These are phyloP conservation scores for Triglochin maritima DNA, from an alignment of 106 monocot species.

Conservation along the genomic window DNA sequence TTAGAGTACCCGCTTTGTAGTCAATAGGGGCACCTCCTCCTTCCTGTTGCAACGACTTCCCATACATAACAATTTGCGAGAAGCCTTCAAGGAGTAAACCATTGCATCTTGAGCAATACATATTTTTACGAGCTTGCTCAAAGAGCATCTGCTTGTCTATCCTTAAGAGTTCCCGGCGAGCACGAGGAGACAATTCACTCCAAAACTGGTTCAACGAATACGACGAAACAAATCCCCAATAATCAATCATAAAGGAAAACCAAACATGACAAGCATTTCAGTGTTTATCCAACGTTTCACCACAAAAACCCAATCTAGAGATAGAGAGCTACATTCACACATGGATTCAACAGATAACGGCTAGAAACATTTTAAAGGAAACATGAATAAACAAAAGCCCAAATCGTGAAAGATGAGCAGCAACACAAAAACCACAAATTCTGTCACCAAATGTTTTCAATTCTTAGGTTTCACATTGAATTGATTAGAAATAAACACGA, in stretches of 20 bases:
- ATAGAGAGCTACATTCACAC: neutral
- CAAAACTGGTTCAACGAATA: conserved; percentile 52
- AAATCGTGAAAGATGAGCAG: no score
- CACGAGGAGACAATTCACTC: conserved; percentile 50
- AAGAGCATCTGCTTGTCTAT: conserved; percentile 88
- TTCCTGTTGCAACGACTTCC: conserved; percentile 68
- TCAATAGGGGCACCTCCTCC: conserved; percentile 6
- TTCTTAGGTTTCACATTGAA: no score
- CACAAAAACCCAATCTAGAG: neutral
- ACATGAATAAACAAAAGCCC: no score
- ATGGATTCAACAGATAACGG: neutral
- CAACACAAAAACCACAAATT: no score
- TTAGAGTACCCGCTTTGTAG: conserved; percentile 15
- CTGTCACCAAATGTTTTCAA: no score
- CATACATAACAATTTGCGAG: conserved; percentile 72
- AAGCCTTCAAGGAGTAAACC: conserved; percentile 88
- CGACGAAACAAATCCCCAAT: neutral
- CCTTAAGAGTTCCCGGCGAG: conserved; percentile 54
- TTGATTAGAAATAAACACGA: no score
- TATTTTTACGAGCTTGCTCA: conserved; percentile 85
- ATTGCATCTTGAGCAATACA: conserved; percentile 97
- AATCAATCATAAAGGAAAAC: neutral
- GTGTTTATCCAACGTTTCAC: neutral
- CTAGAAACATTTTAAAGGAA: neutral
- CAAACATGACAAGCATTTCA: neutral